These are phyloP conservation scores for Russula vinacea DNA, from an alignment of 768 basidiomycete genomes.

Conservation along the genomic window DNA sequence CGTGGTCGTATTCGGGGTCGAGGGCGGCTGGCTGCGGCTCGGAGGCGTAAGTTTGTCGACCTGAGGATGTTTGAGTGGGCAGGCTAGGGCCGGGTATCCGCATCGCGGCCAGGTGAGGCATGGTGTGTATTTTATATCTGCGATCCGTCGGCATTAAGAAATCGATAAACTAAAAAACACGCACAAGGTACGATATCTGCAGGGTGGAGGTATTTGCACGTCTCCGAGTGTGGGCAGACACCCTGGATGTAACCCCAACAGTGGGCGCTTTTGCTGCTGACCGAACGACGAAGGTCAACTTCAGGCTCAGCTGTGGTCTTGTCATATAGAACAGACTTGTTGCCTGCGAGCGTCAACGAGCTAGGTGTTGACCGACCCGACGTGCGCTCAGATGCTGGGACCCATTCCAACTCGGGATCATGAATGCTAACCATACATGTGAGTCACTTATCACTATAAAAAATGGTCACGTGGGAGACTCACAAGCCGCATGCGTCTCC, in stretches of 20 bases:
- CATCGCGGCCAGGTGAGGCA: conserved; percentile 17
- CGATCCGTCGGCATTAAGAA: neutral
- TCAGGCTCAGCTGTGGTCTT: too few relatives aligned
- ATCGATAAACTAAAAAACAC: neutral
- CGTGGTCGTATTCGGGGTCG: too few relatives aligned
- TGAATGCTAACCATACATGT: conserved; percentile 11
- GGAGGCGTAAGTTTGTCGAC: neutral
- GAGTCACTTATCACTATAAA: neutral
- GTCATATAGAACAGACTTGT: too few relatives aligned
- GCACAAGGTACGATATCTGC: neutral
- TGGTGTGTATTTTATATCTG: conserved; percentile 19
- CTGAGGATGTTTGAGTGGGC: conserved; percentile 22
- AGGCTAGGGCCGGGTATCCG: conserved; percentile 15
- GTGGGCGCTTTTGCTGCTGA: conserved; percentile 14
- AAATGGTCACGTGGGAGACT: neutral
- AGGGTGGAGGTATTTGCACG: conserved; percentile 9
- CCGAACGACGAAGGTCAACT: too few relatives aligned
- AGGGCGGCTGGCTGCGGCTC: neutral
- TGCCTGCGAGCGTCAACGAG: neutral
- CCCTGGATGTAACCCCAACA: conserved; percentile 22
- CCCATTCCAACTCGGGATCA: conserved; percentile 14
- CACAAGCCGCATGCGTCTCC: conserved; percentile 19
- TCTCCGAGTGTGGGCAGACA: conserved; percentile 1
- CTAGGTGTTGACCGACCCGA: conserved; percentile 20
- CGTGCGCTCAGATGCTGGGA: neutral